These are phyloP conservation scores for Beta lomatogona DNA, from an alignment of 179 eudicot species.

Conservation along the genomic window DNA sequence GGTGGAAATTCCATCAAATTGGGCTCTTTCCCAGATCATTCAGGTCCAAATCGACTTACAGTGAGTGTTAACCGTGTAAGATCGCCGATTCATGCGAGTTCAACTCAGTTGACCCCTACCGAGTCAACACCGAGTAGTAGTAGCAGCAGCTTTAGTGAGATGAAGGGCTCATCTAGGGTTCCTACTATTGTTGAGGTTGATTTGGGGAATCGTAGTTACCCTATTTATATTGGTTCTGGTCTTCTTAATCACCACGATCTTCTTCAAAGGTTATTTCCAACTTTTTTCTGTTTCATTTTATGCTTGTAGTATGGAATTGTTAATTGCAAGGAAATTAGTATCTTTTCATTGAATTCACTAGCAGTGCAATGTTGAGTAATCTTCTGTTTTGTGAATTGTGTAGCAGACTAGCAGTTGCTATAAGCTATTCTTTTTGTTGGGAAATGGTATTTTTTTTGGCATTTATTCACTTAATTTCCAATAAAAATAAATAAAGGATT, in stretches of 20 bases:
- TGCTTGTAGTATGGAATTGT: background rate
- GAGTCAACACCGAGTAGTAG: constrained; percentile 33
- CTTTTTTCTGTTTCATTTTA: background rate
- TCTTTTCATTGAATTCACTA: background rate
- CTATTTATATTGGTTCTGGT: constrained; percentile 89
- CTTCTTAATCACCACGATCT: constrained; percentile 84
- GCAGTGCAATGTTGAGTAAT: no score
- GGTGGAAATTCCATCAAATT: constrained; percentile 19
- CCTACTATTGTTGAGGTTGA: constrained; percentile 75
- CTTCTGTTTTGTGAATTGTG: background rate
- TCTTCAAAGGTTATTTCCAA: constrained; percentile 63
- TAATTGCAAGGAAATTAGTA: no score
- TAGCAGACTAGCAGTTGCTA: no score
- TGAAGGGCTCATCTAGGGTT: constrained; percentile 30
- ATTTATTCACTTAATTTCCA: no score
- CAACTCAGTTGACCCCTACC: constrained; percentile 48
- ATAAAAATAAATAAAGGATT: no score
- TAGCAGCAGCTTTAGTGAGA: background rate
- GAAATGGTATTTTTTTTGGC: no score
- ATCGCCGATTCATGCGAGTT: constrained; percentile 27
- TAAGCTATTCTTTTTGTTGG: no score
- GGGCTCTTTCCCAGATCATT: background rate
- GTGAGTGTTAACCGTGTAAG: constrained; percentile 12
- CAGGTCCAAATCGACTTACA: background rate
- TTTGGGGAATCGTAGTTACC: constrained; percentile 89